phyloP scores from a whole-genome alignment of 768 basidiomycete species.

The Serendipita sp. region DNA sequence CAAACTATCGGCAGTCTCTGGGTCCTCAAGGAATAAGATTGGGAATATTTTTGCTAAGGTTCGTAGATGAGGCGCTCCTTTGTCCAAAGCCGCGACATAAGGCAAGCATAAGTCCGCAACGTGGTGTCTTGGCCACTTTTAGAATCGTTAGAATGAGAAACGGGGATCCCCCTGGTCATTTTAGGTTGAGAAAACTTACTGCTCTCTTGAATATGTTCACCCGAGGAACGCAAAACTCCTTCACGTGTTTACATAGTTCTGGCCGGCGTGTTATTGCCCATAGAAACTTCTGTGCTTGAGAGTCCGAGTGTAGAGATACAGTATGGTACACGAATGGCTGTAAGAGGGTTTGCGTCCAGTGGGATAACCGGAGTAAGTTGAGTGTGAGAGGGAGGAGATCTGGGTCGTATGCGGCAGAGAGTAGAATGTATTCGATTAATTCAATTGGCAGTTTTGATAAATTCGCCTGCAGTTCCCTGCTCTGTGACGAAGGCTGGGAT shows the following conservation, averaged over 20 bases:
- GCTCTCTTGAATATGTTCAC: conserved; percentile 4
- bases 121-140: conserved; percentile 1
- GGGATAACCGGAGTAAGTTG: not conserved
- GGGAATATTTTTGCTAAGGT: conserved; percentile 1
- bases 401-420: not conserved
- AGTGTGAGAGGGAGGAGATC: not conserved
- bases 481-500: not conserved
- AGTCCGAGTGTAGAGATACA: not conserved
- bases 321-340: not conserved
- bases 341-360: not conserved
- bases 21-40: not conserved
- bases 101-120: not conserved
- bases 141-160: no score
- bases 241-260: not conserved
- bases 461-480: not conserved
- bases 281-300: not conserved
- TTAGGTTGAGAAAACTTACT: not conserved
- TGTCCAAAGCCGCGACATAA: conserved; percentile 2
- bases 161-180: no score
- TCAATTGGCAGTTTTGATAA: not conserved
- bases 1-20: not conserved
- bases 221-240: not conserved
- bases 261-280: not conserved
- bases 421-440: not conserved
- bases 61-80: not conserved